A percentile compares a stretch with the other conserved stretches of the same genome.
phyloP scores from a whole-genome alignment of 1,284 basidiomycete genomes.

The Ganoderma boninense region DNA sequence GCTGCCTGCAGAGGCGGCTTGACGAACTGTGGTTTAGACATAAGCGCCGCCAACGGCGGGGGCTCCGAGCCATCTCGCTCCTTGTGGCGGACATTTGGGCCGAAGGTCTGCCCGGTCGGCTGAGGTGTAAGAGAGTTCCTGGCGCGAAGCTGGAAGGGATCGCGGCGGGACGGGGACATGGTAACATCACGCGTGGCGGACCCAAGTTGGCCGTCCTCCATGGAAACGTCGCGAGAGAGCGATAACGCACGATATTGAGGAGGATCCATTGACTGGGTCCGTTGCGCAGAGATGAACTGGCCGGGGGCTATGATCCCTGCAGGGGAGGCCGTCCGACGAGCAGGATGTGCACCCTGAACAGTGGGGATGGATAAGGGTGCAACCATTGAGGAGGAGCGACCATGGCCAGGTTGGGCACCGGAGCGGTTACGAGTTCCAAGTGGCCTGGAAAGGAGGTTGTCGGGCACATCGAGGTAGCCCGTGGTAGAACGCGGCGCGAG shows the following conservation, averaged over 20 bases:
- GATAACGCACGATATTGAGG: slow-evolving; percentile 35
- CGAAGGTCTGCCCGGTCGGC: slow-evolving; percentile 60
- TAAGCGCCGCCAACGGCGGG: slow-evolving; percentile 66
- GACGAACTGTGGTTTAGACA: slow-evolving; percentile 74
- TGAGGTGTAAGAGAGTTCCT: slow-evolving; percentile 75
- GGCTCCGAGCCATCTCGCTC: slow-evolving; percentile 66
- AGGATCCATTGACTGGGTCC: slow-evolving; percentile 42
- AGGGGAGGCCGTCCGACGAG: slow-evolving; percentile 35
- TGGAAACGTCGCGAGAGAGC: slow-evolving; percentile 41
- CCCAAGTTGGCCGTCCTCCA: slow-evolving; percentile 33
- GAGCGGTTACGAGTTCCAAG: slow-evolving; percentile 19
- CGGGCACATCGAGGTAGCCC: slow-evolving; percentile 43
- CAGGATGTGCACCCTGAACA: slow-evolving; percentile 19
- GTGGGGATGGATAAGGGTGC: slow-evolving; percentile 25
- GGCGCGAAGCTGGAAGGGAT: slow-evolving; percentile 60
- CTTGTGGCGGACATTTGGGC: slow-evolving; percentile 47
- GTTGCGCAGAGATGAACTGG: slow-evolving; percentile 27
- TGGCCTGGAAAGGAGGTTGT: slow-evolving; percentile 28
- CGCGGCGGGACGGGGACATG: slow-evolving; percentile 50
- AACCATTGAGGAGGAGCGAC: slow-evolving; percentile 37
- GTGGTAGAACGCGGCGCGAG: slow-evolving; percentile 25
- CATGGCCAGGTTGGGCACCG: slow-evolving; percentile 21
- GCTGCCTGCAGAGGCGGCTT: slow-evolving; percentile 57
- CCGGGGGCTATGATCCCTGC: slow-evolving; percentile 28
- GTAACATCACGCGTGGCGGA: slow-evolving; percentile 48